Evolutionary conservation across 2,329 filamentous ascomycete genomes (phyloP), one percentile per base, ranked within the genome.

Genomic region (Pseudogymnoascus sp.): DNA sequence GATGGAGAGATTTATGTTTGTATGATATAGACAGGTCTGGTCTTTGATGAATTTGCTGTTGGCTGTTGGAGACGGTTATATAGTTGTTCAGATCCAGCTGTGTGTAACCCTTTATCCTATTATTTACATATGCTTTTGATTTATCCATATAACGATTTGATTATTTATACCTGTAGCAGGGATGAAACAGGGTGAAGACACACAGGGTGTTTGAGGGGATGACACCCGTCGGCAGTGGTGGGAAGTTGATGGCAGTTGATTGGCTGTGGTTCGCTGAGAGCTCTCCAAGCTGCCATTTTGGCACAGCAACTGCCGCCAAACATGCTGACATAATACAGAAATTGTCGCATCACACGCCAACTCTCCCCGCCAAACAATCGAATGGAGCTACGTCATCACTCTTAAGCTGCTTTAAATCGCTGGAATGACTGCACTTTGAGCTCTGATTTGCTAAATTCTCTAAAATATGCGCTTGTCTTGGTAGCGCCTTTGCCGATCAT

Each of bases 261-360:
- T 50, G 44, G 44, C 44, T 15, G 44, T 50, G n/a, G 21, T 31
- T 31, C 4, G 44, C n/a, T 10, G 44, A 17, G 26, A 50, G 44
- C 44, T 31, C 9, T 54, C n/a, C n/a, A 33, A 47, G 11, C 47
- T 54, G 47, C 26, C 26, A 54, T 17, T 54, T 50, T 54, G 47
- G 47, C 47, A 54, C 47, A 54, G 26, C 47, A 54, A 33, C 26
- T 54, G 47, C 47, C 47, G 26, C 44, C 44, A 50, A 50, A 31
- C n/a, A 2, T 17, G 44, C 44, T 50, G 44, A 50, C 44, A 50
- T 50, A 50, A 50, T 31, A 13, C 10, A 6, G n/a, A 9, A 50
- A 11, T 50, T 50, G 44, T 33, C 26, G 29, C 41, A 47, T 47
- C 41, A 47, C 41, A 21, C 24, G 37, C 36, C 36, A n/a, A 37